Evolutionary conservation across 2,329 filamentous ascomycete species (phyloP).

Genomic region (Diplocarpon mali): DNA sequence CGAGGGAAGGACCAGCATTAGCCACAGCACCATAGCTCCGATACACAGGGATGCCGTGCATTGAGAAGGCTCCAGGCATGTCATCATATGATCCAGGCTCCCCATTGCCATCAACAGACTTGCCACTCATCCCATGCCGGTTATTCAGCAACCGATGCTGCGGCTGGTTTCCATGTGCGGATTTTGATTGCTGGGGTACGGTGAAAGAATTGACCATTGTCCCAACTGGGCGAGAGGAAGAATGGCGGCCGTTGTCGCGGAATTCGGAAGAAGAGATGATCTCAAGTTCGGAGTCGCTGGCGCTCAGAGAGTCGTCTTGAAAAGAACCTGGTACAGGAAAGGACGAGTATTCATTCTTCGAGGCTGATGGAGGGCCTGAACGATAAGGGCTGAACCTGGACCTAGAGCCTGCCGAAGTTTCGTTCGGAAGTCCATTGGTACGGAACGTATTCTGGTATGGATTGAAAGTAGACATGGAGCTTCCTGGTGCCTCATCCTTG

Average conservation of each 20-base stretch:
- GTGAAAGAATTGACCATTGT: neutral
- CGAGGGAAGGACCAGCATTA: neutral
- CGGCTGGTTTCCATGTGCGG: neutral
- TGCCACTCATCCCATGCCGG: neutral
- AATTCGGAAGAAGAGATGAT: conserved; percentile 23
- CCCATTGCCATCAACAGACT: neutral
- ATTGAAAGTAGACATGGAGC: neutral
- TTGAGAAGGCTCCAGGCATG: neutral
- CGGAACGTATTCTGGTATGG: neutral
- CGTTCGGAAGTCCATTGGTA: neutral
- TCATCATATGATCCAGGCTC: neutral
- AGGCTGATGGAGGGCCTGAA: neutral
- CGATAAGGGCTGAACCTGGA: neutral
- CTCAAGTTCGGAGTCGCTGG: conserved; percentile 25
- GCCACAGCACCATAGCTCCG: neutral
- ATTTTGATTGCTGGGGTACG: neutral
- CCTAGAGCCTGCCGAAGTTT: neutral
- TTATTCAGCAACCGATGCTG: neutral
- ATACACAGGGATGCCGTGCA: neutral
- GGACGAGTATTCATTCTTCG: conserved; percentile 7
- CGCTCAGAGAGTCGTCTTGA: conserved; percentile 14
- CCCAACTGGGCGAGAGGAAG: neutral
- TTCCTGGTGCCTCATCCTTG: neutral
- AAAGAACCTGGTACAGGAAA: conserved; percentile 14
- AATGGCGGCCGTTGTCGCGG: conserved; percentile 19